Percentiles rank a stretch among this genome's conserved stretches.
Conservation (phyloP, 306 rosid genomes). For the Arachis hypogaea region DNA sequence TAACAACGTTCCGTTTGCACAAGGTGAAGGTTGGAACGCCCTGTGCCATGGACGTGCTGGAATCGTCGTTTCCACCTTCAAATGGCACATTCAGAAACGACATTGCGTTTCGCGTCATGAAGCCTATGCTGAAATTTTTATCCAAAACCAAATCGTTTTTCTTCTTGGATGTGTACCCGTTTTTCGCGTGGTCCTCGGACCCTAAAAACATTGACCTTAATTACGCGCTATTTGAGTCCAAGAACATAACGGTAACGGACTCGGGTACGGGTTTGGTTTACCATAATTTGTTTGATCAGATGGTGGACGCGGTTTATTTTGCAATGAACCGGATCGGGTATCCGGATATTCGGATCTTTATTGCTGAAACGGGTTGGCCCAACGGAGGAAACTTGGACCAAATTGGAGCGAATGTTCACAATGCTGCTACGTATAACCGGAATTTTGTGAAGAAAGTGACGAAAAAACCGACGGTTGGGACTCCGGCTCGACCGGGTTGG, state of each 20-base stretch:
- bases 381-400: conserved; percentile 75
- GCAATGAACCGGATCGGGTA: conserved; percentile 79
- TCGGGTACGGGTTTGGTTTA: conserved; percentile 64
- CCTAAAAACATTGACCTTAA: conserved; percentile 52
- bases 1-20: conserved; percentile 41
- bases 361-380: conserved; percentile 98
- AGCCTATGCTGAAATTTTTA: conserved; percentile 69
- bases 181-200: conserved; percentile 66
- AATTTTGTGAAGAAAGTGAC: conserved; percentile 63
- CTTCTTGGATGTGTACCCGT: conserved; percentile 82
- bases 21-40: conserved; percentile 82
- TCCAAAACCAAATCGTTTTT: conserved; percentile 69
- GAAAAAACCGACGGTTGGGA: conserved; percentile 59
- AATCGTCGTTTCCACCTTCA: conserved; percentile 79
- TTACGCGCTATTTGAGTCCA: conserved; percentile 60
- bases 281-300: conserved; percentile 78
- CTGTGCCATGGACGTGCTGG: conserved; percentile 63
- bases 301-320: conserved; percentile 81
- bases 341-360: conserved; percentile 59
- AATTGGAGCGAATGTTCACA: conserved; percentile 69
- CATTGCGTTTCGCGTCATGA: conserved; percentile 51
- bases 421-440: conserved; percentile 82
- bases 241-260: conserved; percentile 55
- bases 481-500: conserved; percentile 79
- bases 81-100: conserved; percentile 73